These are phyloP conservation scores for Talaromyces trachyspermus DNA, from an alignment of 495 filamentous ascomycete genomes.

Conservation along the genomic window DNA sequence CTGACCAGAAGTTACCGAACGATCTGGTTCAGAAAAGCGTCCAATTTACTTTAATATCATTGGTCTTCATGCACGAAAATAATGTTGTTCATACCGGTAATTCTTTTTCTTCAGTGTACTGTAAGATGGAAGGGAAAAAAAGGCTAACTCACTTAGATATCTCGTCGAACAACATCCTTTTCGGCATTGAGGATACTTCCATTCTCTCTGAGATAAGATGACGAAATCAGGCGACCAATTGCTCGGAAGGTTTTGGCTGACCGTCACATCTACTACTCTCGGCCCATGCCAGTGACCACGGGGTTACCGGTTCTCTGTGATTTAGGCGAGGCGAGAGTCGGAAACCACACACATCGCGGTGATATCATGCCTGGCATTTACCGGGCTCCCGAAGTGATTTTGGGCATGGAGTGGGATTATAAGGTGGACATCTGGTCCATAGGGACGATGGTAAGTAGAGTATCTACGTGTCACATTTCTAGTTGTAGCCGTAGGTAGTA, in stretches of 20 bases:
- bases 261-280: slow-evolving; percentile 19
- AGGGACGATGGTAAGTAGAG: slow-evolving; percentile 30
- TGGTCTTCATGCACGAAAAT: slow-evolving; percentile 26
- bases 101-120: slow-evolving; percentile 17
- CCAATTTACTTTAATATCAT: slow-evolving; percentile 24
- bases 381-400: slow-evolving; percentile 33
- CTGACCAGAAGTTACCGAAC: slow-evolving; percentile 22
- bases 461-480: too few relatives aligned
- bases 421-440: slow-evolving; percentile 35
- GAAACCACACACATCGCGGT: slow-evolving; percentile 16
- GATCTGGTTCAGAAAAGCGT: slow-evolving; percentile 20
- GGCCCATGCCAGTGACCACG: slow-evolving; percentile 17
- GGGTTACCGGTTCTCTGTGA: slow-evolving; percentile 19
- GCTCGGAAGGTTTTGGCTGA: slow-evolving; percentile 19
- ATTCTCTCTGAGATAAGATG: slow-evolving; percentile 20
- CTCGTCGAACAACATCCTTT: slow-evolving; percentile 20
- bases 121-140: too few relatives aligned
- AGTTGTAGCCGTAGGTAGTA: too few relatives aligned
- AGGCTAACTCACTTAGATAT: slow-evolving; percentile 13
- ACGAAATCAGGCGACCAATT: slow-evolving; percentile 16
- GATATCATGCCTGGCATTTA: slow-evolving; percentile 34
- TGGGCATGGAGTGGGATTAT: slow-evolving; percentile 28
- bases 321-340: slow-evolving; percentile 27
- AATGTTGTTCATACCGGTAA: slow-evolving; percentile 39
- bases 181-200: slow-evolving; percentile 14